These are phyloP conservation scores for Lactarius sp. DNA, from an alignment of 768 basidiomycete genomes.

Conservation along the genomic window DNA sequence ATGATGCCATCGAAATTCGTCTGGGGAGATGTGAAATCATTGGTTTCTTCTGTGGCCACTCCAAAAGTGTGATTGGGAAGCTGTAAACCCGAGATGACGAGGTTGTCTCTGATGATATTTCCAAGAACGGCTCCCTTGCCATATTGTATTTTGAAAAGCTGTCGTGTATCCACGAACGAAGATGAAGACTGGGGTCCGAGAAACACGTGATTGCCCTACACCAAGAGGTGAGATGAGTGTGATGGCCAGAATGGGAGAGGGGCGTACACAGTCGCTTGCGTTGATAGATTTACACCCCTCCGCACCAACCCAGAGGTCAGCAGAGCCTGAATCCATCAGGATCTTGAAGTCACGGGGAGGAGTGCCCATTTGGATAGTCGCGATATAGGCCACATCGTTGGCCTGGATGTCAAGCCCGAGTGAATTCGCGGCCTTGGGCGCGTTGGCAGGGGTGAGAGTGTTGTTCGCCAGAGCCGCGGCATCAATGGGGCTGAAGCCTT, in stretches of 20 bases:
- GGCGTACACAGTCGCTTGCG: slow-evolving; percentile 40
- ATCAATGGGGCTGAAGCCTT: slow-evolving; percentile 36
- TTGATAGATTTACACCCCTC: slow-evolving; percentile 33
- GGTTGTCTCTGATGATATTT: slow-evolving; percentile 54
- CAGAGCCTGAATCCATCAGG: slow-evolving; percentile 46
- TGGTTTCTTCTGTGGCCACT: slow-evolving; percentile 52
- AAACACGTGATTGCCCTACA: slow-evolving; percentile 58
- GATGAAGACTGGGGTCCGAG: slow-evolving; percentile 59
- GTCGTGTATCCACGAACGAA: slow-evolving; percentile 50
- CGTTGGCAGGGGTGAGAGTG: slow-evolving; percentile 41
- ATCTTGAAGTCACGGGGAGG: slow-evolving; percentile 40
- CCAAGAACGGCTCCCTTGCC: slow-evolving; percentile 69
- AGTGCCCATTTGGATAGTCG: slow-evolving; percentile 41
- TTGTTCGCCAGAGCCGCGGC: slow-evolving; percentile 35
- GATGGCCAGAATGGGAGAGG: background rate
- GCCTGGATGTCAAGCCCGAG: slow-evolving; percentile 68
- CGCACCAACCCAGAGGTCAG: slow-evolving; percentile 41
- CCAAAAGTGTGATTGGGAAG: slow-evolving; percentile 64
- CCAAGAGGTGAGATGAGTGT: background rate
- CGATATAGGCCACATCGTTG: slow-evolving; percentile 50
- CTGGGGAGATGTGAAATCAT: slow-evolving; percentile 49
- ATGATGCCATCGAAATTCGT: slow-evolving; percentile 69
- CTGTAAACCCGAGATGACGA: slow-evolving; percentile 57
- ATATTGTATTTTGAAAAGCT: slow-evolving; percentile 58
- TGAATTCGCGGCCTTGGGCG: slow-evolving; percentile 45